Conservation (phyloP, 2,329 filamentous ascomycete genomes). For the Pestalotiopsis sp. region DNA sequence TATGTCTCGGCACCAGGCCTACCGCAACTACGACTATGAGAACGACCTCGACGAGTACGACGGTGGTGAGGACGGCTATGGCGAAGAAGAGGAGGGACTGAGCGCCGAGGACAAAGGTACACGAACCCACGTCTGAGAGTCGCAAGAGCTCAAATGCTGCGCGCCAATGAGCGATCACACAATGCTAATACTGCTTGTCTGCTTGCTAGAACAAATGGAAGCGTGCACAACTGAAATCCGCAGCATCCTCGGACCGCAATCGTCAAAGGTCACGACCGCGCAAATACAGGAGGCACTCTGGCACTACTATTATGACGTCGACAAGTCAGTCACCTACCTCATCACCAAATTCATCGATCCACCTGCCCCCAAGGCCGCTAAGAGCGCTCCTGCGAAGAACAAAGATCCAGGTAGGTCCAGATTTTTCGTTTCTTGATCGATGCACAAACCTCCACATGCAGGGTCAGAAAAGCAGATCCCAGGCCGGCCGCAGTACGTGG, state of each 20-base stretch:
- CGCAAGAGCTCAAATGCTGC: background rate
- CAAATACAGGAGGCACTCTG: constrained; percentile 90
- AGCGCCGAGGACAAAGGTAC: constrained; percentile 38
- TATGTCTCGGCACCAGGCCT: constrained; percentile 52
- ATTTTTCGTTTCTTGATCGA: constrained; percentile 19
- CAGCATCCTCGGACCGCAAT: constrained; percentile 62
- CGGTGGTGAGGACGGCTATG: constrained; percentile 41
- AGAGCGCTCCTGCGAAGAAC: constrained; percentile 39
- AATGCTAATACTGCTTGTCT: background rate
- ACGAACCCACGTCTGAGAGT: background rate
- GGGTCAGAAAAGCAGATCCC: constrained; percentile 15
- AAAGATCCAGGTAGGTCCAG: constrained; percentile 47
- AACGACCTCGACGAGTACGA: constrained; percentile 56
- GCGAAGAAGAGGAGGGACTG: constrained; percentile 46
- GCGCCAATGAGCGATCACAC: constrained; percentile 1
- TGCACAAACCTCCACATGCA: constrained; percentile 5
- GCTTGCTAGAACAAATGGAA: constrained; percentile 50
- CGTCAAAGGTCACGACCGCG: constrained; percentile 55
- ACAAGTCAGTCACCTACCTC: constrained; percentile 81
- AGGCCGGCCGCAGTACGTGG: background rate
- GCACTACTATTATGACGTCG: constrained; percentile 95
- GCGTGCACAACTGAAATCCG: constrained; percentile 69
- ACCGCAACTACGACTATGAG: constrained; percentile 52
- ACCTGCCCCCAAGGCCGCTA: constrained; percentile 39
- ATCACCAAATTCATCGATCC: constrained; percentile 62